These are phyloP conservation scores for Limnanthes douglasii DNA, from an alignment of 345 rosid species.

Conservation along the genomic window DNA sequence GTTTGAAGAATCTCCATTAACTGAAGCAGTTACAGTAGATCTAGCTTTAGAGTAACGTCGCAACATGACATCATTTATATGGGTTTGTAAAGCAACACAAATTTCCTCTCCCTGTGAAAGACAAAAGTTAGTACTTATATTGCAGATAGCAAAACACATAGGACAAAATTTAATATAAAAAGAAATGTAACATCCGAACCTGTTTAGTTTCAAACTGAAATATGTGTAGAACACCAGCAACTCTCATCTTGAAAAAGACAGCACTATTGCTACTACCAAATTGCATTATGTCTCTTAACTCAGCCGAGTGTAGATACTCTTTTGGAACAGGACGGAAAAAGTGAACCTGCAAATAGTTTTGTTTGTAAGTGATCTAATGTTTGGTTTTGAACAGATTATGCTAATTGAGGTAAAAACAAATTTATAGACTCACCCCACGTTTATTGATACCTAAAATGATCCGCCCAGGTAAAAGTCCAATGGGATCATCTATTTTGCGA, in stretches of 20 bases:
- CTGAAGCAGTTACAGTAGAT: conserved; percentile 38
- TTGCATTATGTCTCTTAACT: conserved; percentile 95
- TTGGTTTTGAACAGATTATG: no score
- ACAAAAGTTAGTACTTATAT: conserved; percentile 3
- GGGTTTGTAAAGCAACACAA: conserved; percentile 97
- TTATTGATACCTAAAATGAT: conserved; percentile 89
- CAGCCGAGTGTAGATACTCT: conserved; percentile 91
- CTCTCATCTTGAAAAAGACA: conserved; percentile 97
- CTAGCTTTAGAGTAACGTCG: conserved; percentile 97
- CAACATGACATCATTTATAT: conserved; percentile 96
- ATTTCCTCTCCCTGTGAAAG: conserved; percentile 83
- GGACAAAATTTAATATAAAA: no score
- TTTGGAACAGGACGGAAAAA: conserved; percentile 98
- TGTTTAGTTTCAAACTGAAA: conserved; percentile 98
- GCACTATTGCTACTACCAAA: conserved; percentile 98
- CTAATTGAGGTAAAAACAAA: neutral
- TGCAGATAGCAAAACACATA: conserved; percentile 3
- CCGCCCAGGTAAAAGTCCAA: conserved; percentile 89
- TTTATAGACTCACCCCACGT: conserved; percentile 67
- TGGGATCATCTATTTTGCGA: conserved; percentile 96
- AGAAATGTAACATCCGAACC: conserved; percentile 22
- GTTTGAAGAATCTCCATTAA: conserved; percentile 57
- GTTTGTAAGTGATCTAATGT: no score
- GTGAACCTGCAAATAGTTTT: conserved; percentile 54
- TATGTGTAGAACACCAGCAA: conserved; percentile 96